Evolutionary conservation across 2,329 filamentous ascomycete genomes (phyloP), one percentile per base, ranked within the genome.

Genomic region (Beauveria scarabaeidicola): DNA sequence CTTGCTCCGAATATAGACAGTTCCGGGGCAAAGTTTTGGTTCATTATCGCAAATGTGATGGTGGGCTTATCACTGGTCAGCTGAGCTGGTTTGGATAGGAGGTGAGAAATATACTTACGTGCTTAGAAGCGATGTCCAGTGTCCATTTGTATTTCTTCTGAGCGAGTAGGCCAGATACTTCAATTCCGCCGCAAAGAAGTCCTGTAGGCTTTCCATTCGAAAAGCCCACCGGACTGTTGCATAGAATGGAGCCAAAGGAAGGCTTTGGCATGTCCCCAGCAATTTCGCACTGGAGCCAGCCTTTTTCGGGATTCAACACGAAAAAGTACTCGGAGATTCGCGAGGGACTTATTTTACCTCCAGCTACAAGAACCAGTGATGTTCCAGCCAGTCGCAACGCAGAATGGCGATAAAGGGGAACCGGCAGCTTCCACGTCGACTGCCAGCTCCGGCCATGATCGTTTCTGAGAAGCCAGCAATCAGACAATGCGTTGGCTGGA

Each of bases 401-500:
- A 60, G 83, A 83, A 68, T 97, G 93, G 55, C 93, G 81, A 72
- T 89, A 96, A 25, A 91, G 77, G 10, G 87, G 81, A n/a, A 76
- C 67, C 0, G 87, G 86, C n/a, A 96, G 76, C 65, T 83, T 80
- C 61, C 86, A 78, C 15, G 83, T 80, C 63, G 77, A 79, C 61
- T 78, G 77, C 91, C 91, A 96, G 15, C 67, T 70, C 47, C 71
- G 71, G 2, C 67, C 63, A 4, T 77, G 77, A 13, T 66, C 67
- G 54, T 80, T 80, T 56, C 81, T 78, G 63, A 87, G 83, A 1
- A 91, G 65, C 90, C 90, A 97, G 65, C 88, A 91, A 70, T 94
- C 89, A 40, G 77, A 76, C 46, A 90, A 75, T 1, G 85, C 85
- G 32, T 79, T 80, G 13, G 85, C 78, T 5, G 92, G 91, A 8